A percentile compares a stretch with the other conserved stretches of the same genome.
These are phyloP conservation scores for Dimocarpus longan DNA, from an alignment of 345 rosid species.

Conservation along the genomic window DNA sequence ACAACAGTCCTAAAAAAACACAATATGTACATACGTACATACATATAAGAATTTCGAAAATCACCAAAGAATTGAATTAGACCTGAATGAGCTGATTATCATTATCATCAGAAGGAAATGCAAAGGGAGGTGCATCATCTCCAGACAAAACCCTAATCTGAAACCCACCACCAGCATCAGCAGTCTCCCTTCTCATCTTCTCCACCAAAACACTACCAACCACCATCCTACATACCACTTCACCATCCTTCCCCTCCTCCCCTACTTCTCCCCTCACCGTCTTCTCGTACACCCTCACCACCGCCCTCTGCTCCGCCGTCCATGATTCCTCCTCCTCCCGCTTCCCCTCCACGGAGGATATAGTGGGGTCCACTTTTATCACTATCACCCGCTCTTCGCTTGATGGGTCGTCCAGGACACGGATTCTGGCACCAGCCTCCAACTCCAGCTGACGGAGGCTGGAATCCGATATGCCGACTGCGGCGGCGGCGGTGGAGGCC, in stretches of 20 bases:
- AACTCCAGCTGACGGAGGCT: conserved; percentile 27
- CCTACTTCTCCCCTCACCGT: conserved; percentile 53
- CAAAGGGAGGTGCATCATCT: conserved; percentile 59
- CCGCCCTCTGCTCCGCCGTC: conserved; percentile 54
- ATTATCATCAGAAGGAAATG: conserved; percentile 18
- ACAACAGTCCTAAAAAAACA: neutral
- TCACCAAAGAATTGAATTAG: neutral
- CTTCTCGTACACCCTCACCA: conserved; percentile 66
- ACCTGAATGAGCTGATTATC: conserved; percentile 69
- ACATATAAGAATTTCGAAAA: neutral
- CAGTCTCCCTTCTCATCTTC: conserved; percentile 50
- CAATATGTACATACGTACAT: neutral
- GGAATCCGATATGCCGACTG: conserved; percentile 28
- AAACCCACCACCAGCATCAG: conserved; percentile 44
- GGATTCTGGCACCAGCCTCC: conserved; percentile 38
- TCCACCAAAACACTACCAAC: conserved; percentile 50
- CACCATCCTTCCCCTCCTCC: conserved; percentile 38
- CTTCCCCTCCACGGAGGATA: neutral
- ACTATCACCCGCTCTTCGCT: conserved; percentile 42
- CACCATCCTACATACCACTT: conserved; percentile 55
- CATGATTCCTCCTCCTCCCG: conserved; percentile 30
- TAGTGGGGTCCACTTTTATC: conserved; percentile 13
- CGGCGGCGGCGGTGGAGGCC: conserved; percentile 31
- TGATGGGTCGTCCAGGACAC: conserved; percentile 42
- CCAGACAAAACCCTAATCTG: conserved; percentile 45